A percentile compares a stretch with the other conserved stretches of the same genome.
Evolutionary conservation across 768 basidiomycete species (phyloP).

Genomic region (Pleurotus ostreatus): DNA sequence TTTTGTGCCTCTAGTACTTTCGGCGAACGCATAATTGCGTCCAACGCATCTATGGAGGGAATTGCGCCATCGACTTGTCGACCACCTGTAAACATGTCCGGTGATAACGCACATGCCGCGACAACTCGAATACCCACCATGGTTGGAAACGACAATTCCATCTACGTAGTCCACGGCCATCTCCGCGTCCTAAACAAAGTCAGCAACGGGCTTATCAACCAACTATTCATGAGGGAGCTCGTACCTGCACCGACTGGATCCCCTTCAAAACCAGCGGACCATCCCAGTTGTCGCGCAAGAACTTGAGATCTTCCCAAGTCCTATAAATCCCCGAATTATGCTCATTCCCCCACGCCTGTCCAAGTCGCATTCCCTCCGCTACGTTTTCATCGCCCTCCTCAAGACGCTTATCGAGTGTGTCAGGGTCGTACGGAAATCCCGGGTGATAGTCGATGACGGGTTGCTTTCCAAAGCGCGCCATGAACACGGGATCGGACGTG

Average conservation of each 20-base stretch:
- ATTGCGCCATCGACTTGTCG: constrained; percentile 77
- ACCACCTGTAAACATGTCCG: constrained; percentile 41
- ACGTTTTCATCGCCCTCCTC: constrained; percentile 43
- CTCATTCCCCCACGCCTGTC: constrained; percentile 59
- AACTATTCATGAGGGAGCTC: not conserved
- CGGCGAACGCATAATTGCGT: constrained; percentile 58
- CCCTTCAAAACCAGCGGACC: constrained; percentile 76
- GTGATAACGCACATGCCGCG: not conserved
- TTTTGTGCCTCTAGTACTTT: constrained; percentile 53
- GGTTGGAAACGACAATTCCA: constrained; percentile 78
- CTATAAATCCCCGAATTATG: constrained; percentile 56
- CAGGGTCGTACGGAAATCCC: constrained; percentile 56
- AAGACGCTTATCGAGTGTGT: constrained; percentile 35
- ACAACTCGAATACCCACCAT: constrained; percentile 37
- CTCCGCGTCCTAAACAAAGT: constrained; percentile 52
- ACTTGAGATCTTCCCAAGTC: constrained; percentile 66
- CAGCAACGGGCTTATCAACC: not conserved
- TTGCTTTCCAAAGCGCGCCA: constrained; percentile 47
- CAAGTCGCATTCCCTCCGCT: constrained; percentile 39
- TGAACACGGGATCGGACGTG: constrained; percentile 73
- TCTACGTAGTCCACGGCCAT: constrained; percentile 60
- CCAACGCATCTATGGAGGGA: constrained; percentile 66
- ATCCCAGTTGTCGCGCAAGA: constrained; percentile 72
- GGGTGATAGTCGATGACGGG: constrained; percentile 36
- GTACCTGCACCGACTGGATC: constrained; percentile 54